These are phyloP conservation scores for Pichia kudriavzevii DNA, from an alignment of 1,139 yeast genomes.

Conservation along the genomic window DNA sequence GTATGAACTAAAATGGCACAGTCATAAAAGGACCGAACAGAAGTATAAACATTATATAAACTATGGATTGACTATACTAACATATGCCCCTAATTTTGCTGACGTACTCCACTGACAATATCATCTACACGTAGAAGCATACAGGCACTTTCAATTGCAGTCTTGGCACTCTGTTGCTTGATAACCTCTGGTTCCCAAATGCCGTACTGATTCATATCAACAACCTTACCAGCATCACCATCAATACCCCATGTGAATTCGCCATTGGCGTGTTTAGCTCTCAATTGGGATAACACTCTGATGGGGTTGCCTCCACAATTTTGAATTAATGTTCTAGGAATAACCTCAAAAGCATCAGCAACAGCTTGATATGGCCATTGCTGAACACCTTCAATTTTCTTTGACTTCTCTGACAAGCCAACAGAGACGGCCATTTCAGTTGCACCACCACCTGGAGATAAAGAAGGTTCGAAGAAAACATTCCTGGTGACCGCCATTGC, in stretches of 20 bases:
- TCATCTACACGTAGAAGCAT: conserved; percentile 92
- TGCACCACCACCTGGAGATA: conserved; percentile 99
- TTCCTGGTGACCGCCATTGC: conserved; percentile 98
- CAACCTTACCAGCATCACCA: conserved; percentile 90
- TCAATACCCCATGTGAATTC: conserved; percentile 81
- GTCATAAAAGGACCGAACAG: too few species aligned
- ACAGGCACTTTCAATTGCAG: conserved; percentile 96
- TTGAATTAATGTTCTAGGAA: conserved; percentile 93
- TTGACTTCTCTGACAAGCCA: conserved; percentile 80
- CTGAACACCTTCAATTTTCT: conserved; percentile 85
- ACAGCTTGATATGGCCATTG: conserved; percentile 99
- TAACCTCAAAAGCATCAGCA: conserved; percentile 97
- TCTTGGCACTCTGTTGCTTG: conserved; percentile 92
- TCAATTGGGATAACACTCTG: conserved; percentile 75
- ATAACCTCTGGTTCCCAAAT: conserved; percentile 99
- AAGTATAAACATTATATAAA: too few species aligned
- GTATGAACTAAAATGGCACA: too few species aligned
- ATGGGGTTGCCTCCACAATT: conserved; percentile 98
- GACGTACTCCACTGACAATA: conserved; percentile 91
- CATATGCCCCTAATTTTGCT: conserved; percentile 23
- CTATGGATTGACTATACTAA: too few species aligned
- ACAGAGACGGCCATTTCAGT: conserved; percentile 98
- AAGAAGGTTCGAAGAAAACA: conserved; percentile 88
- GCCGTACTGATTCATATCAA: conserved; percentile 92
- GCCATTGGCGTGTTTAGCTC: conserved; percentile 96